A percentile compares a stretch with the other conserved stretches of the same genome.
Conservation (phyloP, 2,329 filamentous ascomycete species). For the Microsporum audouinii region DNA sequence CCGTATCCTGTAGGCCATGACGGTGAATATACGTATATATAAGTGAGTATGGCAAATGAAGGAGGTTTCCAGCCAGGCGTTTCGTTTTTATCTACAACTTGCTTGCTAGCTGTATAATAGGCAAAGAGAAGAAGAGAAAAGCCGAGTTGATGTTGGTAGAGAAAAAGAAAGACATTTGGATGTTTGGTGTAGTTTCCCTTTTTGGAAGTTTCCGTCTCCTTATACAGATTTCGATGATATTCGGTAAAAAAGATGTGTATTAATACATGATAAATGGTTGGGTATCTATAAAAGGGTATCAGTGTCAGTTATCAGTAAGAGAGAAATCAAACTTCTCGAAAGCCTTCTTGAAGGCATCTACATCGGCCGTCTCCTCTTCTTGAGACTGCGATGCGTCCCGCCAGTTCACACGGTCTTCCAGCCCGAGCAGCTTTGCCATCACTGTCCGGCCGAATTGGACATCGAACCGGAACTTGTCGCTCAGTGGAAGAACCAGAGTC, state of each 20-base stretch:
- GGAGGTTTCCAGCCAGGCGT: background rate
- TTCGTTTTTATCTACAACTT: background rate
- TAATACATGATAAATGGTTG: background rate
- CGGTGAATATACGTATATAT: background rate
- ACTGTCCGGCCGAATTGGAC: constrained; percentile 82
- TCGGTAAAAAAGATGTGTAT: background rate
- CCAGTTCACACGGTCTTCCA: constrained; percentile 75
- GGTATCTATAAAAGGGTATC: background rate
- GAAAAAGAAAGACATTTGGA: background rate
- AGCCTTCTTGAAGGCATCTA: constrained; percentile 63
- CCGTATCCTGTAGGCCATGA: background rate
- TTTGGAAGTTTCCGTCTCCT: background rate
- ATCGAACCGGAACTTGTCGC: constrained; percentile 65
- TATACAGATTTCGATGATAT: background rate
- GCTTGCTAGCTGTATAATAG: background rate
- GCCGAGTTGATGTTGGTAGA: background rate
- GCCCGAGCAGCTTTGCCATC: constrained; percentile 70
- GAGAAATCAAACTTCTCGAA: constrained; percentile 87
- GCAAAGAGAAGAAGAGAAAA: background rate
- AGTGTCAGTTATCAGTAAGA: constrained; percentile 23
- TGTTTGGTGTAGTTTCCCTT: background rate
- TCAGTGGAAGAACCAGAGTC: constrained; percentile 62
- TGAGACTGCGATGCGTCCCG: constrained; percentile 67
- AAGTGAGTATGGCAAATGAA: background rate
- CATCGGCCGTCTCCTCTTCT: constrained; percentile 68